phyloP scores from a whole-genome alignment of 176 grass and related monocot genomes.

The Miscanthus lutarioriparius region DNA sequence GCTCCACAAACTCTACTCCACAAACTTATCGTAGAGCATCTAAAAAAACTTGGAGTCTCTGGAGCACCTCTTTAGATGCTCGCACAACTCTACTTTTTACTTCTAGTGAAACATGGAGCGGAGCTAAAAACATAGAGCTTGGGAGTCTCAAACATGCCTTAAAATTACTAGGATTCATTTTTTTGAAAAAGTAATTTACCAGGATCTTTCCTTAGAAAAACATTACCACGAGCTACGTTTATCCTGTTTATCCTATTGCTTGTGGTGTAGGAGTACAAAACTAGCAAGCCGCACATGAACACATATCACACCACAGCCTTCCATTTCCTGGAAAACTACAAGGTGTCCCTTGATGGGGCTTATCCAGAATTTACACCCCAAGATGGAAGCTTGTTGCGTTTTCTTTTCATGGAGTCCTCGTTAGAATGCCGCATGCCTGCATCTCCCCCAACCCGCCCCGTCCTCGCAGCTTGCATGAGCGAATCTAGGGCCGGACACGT shows the following conservation, averaged over 20 bases:
- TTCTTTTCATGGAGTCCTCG: not conserved
- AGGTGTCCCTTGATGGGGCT: not conserved
- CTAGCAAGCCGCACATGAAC: not conserved
- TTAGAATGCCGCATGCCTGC: not conserved
- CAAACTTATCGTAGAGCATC: too few species aligned
- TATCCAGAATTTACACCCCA: not conserved
- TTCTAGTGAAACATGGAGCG: too few species aligned
- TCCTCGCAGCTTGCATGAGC: constrained; percentile 42
- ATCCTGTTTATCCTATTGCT: not conserved
- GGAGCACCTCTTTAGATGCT: too few species aligned
- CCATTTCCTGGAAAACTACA: constrained; percentile 1
- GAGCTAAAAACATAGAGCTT: too few species aligned
- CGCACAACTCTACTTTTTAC: too few species aligned
- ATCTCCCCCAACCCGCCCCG: not conserved
- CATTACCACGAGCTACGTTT: not conserved
- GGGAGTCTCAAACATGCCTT: too few species aligned
- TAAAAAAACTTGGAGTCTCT: too few species aligned
- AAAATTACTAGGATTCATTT: too few species aligned
- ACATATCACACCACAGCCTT: not conserved
- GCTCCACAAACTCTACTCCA: too few species aligned
- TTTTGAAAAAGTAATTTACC: not conserved
- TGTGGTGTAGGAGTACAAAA: too few species aligned
- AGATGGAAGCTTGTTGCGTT: not conserved
- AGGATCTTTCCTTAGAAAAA: not conserved
- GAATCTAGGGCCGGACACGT: constrained; percentile 55